Evolutionary conservation across 2,329 filamentous ascomycete genomes (phyloP), one percentile per base, ranked within the genome.

Genomic region (Xylaria hypoxylon): DNA sequence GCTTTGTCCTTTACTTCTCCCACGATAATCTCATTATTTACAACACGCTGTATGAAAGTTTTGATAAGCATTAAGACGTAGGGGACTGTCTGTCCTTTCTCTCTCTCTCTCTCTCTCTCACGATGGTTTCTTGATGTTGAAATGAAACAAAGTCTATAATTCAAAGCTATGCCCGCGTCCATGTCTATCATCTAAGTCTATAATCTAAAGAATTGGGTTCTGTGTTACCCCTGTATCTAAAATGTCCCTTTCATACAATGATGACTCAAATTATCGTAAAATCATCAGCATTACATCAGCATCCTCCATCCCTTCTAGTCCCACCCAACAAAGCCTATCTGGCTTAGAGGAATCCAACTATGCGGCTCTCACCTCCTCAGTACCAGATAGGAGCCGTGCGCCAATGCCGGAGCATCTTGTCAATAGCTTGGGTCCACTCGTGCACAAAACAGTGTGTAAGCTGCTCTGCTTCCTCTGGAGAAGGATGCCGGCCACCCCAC

Each of bases 401-500:
- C 91, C 91, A 93, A 75, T 93, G 89, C 62, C 87, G 80, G 67
- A 93, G 79, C 88, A 93, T 88, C 62, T 86, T 86, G 40, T 84
- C 80, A 28, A 93, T 79, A 0, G 90, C 91, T 69, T 81, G 81
- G 33, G 82, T 86, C 91, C 91, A 93, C 77, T 93, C 90, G 26
- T 81, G 82, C 70, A 86, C 83, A 74, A 92, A 91, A 60, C 87
- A 90, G 40, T 80, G 81, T 1, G 88, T 83, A 35, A 93, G 83
- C 76, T 88, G 84, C 4, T 83, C 79, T 0, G 87, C 82, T 64
- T 90, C 86, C 1, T 86, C 85, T 1, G 80, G 74, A 1, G 84
- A 81, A 0, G 91, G 90, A 28, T 80, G 77, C 38, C 81, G 82
- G 1, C 83, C 86, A 52, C 86, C 90, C 91, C 91, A 93, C 89